These are phyloP conservation scores for Periconia digitata DNA, from an alignment of 2,329 filamentous ascomycete genomes.

Conservation along the genomic window DNA sequence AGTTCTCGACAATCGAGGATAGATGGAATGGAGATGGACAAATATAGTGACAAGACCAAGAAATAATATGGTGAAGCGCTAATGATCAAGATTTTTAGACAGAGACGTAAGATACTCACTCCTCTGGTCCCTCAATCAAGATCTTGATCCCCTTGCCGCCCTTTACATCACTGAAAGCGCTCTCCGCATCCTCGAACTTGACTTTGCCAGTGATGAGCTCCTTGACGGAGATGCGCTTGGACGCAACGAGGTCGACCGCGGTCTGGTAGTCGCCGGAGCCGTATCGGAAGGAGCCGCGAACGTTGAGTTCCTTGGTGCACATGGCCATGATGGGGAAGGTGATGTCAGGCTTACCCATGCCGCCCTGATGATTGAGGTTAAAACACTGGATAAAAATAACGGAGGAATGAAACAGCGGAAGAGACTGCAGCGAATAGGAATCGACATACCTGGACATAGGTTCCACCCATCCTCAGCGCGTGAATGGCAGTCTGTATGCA, in stretches of 20 bases:
- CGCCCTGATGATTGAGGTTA: conserved; percentile 43
- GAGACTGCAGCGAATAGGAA: neutral
- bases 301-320: conserved; percentile 85
- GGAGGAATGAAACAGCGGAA: neutral
- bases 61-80: neutral
- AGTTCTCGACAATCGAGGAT: too few species aligned
- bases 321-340: conserved; percentile 89
- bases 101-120: conserved; percentile 14
- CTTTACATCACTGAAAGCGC: conserved; percentile 85
- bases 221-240: conserved; percentile 73
- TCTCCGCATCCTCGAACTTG: conserved; percentile 77
- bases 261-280: conserved; percentile 83
- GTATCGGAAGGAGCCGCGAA: conserved; percentile 89
- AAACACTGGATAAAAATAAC: neutral
- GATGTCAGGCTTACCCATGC: conserved; percentile 88
- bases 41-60: neutral
- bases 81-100: neutral
- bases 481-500: conserved; percentile 54
- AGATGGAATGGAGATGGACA: neutral
- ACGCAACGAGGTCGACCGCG: conserved; percentile 74
- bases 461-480: conserved; percentile 51
- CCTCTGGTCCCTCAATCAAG: conserved; percentile 52
- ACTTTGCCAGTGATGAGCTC: conserved; percentile 77
- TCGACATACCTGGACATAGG: conserved; percentile 46
- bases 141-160: conserved; percentile 74